Evolutionary conservation across 176 grass and related monocot genomes (phyloP).

Genomic region (Areca catechu): DNA sequence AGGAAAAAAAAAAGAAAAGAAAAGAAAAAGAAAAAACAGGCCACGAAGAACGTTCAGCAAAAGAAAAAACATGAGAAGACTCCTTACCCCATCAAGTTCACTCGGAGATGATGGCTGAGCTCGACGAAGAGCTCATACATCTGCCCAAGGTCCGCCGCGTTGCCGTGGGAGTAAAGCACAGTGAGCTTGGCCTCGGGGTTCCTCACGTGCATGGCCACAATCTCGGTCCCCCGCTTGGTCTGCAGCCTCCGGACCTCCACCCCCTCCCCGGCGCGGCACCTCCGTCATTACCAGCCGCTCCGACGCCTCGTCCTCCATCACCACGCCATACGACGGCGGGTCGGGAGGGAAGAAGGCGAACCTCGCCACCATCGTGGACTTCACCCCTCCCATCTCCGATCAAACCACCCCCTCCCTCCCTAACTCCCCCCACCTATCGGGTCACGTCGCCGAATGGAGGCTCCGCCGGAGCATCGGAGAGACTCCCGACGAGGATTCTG

Average conservation of each 20-base stretch:
- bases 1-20: not conserved
- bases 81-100: constrained; percentile 86
- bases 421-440: no score
- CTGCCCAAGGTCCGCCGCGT: constrained; percentile 61
- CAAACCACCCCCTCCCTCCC: not conserved
- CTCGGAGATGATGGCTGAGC: constrained; percentile 55
- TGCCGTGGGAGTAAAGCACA: constrained; percentile 67
- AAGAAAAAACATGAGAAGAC: not conserved
- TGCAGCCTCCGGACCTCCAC: constrained; percentile 60
- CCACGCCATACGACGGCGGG: constrained; percentile 55
- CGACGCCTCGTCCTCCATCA: constrained; percentile 23
- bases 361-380: constrained; percentile 69
- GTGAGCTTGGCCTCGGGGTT: constrained; percentile 48
- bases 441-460: no score
- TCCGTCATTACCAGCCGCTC: constrained; percentile 29
- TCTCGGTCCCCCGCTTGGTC: constrained; percentile 53
- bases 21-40: not conserved
- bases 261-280: constrained; percentile 37
- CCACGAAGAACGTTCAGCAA: not conserved
- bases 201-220: constrained; percentile 60
- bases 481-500: no score
- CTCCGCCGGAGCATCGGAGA: no score
- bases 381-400: constrained; percentile 63
- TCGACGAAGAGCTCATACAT: constrained; percentile 65
- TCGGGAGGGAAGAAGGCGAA: constrained; percentile 76